Evolutionary conservation across 2,329 filamentous ascomycete species (phyloP).

Genomic region (Aspergillus neoniger): DNA sequence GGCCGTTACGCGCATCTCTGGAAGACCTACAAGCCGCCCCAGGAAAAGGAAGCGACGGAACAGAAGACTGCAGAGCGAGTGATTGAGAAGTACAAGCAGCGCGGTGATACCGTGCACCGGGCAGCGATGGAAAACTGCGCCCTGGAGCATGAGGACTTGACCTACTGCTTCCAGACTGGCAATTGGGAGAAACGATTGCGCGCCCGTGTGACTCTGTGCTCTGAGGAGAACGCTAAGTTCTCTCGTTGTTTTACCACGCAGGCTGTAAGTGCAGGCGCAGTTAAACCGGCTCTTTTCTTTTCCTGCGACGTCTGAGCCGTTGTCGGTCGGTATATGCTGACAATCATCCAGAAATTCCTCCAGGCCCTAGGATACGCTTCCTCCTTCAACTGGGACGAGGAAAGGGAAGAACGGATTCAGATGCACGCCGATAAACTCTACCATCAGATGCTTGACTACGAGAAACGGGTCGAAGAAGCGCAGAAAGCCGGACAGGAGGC

Average conservation of each 20-base stretch:
- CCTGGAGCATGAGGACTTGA: constrained; percentile 78
- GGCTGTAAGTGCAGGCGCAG: constrained; percentile 56
- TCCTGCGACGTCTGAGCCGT: background rate
- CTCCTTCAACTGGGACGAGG: constrained; percentile 62
- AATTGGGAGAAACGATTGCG: constrained; percentile 60
- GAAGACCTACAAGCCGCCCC: constrained; percentile 81
- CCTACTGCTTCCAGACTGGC: constrained; percentile 77
- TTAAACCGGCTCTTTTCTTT: background rate
- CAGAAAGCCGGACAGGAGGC: constrained; percentile 44
- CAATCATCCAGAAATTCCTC: constrained; percentile 67
- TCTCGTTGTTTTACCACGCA: constrained; percentile 90
- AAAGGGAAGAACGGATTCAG: constrained; percentile 84
- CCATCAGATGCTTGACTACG: constrained; percentile 81
- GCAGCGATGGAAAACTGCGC: constrained; percentile 94
- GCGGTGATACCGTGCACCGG: constrained; percentile 73
- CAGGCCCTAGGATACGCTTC: constrained; percentile 86
- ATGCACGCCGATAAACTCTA: constrained; percentile 94
- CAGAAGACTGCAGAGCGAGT: constrained; percentile 81
- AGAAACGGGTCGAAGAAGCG: constrained; percentile 68
- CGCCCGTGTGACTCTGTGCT: constrained; percentile 71
- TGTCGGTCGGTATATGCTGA: constrained; percentile 9
- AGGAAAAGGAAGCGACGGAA: constrained; percentile 68
- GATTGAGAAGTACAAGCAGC: constrained; percentile 79
- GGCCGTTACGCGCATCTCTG: constrained; percentile 83
- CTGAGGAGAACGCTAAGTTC: constrained; percentile 72